phyloP scores from a whole-genome alignment of 306 rosid species.

The Corylus avellana region DNA sequence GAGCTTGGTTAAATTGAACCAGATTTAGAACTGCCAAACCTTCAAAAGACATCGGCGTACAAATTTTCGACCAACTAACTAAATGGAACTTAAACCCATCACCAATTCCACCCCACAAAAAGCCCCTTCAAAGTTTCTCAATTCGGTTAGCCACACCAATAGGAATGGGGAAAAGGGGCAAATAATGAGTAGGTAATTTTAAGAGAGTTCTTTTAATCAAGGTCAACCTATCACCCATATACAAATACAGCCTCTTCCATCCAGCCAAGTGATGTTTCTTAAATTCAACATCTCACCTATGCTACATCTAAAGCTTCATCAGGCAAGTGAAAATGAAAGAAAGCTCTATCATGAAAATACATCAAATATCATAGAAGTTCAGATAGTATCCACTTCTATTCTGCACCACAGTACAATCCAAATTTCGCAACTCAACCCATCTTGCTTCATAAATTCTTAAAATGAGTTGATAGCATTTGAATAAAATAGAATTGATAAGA shows the following conservation, averaged over 20 bases:
- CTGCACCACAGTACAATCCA: not conserved
- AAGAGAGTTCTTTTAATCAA: not conserved
- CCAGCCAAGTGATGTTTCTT: not conserved
- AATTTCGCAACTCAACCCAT: too few relatives aligned
- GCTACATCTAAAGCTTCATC: too few relatives aligned
- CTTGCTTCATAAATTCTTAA: too few relatives aligned
- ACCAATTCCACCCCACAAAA: not conserved
- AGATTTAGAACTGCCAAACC: not conserved
- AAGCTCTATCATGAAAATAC: not conserved
- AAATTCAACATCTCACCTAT: too few relatives aligned
- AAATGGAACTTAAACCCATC: not conserved
- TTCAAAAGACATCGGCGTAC: not conserved
- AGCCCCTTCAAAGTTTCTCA: not conserved
- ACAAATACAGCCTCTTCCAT: not conserved
- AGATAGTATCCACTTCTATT: not conserved
- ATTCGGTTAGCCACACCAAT: not conserved
- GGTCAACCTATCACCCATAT: not conserved
- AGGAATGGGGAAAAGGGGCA: not conserved
- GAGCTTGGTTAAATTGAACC: not conserved
- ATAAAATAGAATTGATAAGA: too few relatives aligned
- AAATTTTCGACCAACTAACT: not conserved
- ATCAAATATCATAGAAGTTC: not conserved
- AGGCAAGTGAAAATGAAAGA: too few relatives aligned
- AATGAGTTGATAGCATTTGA: too few relatives aligned
- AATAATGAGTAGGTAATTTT: too few relatives aligned